Evolutionary conservation across 805 yeast genomes (phyloP).

Genomic region (Candida silvicultrix): DNA sequence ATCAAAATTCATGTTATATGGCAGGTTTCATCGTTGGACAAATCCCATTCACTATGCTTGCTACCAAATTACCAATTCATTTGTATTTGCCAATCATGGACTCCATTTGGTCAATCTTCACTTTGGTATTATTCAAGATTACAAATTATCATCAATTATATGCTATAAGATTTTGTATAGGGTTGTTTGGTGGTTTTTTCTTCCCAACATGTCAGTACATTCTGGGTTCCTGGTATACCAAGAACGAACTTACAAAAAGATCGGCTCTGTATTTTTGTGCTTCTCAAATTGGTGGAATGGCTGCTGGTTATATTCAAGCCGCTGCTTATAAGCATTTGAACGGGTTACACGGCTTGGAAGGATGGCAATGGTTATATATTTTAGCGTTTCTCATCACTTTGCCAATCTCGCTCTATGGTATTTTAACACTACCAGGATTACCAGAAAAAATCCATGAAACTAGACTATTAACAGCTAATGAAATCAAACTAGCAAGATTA

Average conservation of each 20-base stretch:
- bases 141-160: conserved; percentile 16
- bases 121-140: conserved; percentile 11
- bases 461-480: conserved; percentile 46
- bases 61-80: conserved; percentile 12
- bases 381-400: conserved; percentile 40
- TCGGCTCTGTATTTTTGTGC: conserved; percentile 24
- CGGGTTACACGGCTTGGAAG: conserved; percentile 34
- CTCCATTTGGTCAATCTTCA: conserved; percentile 10
- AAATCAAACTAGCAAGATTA: conserved; percentile 42
- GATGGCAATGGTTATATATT: conserved; percentile 46
- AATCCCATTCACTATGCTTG: conserved; percentile 20
- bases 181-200: conserved; percentile 27
- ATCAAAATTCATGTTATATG: conserved; percentile 11
- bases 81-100: conserved; percentile 17
- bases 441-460: conserved; percentile 46
- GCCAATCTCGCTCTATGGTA: conserved; percentile 41
- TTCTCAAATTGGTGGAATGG: conserved; percentile 43
- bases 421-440: conserved; percentile 57
- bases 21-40: conserved; percentile 20
- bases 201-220: conserved; percentile 27
- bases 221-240: conserved; percentile 29
- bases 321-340: conserved; percentile 26
- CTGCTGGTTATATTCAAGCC: conserved; percentile 26
- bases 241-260: conserved; percentile 26
- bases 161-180: conserved; percentile 27